A percentile compares a stretch with the other conserved stretches of the same genome.
Evolutionary conservation across 441 rosid species (phyloP).

Genomic region (Breynia disticha): DNA sequence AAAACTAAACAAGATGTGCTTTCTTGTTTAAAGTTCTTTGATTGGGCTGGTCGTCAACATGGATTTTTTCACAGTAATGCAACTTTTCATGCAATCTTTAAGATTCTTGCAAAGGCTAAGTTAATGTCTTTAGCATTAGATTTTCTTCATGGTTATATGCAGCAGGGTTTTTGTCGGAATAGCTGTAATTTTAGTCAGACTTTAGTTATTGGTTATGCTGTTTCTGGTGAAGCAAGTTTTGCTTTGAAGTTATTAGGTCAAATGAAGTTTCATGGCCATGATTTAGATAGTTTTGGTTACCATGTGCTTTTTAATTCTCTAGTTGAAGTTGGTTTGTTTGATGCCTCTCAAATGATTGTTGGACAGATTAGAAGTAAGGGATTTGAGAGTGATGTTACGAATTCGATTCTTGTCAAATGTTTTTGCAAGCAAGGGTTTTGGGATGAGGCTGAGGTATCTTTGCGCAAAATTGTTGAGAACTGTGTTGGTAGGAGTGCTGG

Average conservation of each 20-base stretch:
- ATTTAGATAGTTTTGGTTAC: slow-evolving; percentile 51
- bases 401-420: slow-evolving; percentile 47
- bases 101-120: slow-evolving; percentile 50
- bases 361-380: slow-evolving; percentile 51
- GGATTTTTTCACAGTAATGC: slow-evolving; percentile 53
- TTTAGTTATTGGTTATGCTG: slow-evolving; percentile 65
- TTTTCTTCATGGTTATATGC: slow-evolving; percentile 31
- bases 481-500: slow-evolving; percentile 15
- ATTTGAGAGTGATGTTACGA: slow-evolving; percentile 35
- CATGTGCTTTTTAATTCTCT: slow-evolving; percentile 67
- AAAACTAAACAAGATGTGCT: slow-evolving; percentile 31
- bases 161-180: slow-evolving; percentile 12
- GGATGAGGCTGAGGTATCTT: slow-evolving; percentile 45
- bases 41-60: slow-evolving; percentile 82
- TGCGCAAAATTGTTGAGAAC: slow-evolving; percentile 24
- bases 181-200: slow-evolving; percentile 33
- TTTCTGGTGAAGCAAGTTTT: slow-evolving; percentile 54
- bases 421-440: slow-evolving; percentile 46
- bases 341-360: slow-evolving; percentile 33
- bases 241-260: slow-evolving; percentile 68
- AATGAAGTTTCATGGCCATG: slow-evolving; percentile 68
- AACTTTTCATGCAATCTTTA: slow-evolving; percentile 57
- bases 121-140: slow-evolving; percentile 35
- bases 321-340: slow-evolving; percentile 50
- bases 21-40: slow-evolving; percentile 81